These are phyloP conservation scores for Neopestalotiopsis clavispora DNA, from an alignment of 2,329 filamentous ascomycete species.

Conservation along the genomic window DNA sequence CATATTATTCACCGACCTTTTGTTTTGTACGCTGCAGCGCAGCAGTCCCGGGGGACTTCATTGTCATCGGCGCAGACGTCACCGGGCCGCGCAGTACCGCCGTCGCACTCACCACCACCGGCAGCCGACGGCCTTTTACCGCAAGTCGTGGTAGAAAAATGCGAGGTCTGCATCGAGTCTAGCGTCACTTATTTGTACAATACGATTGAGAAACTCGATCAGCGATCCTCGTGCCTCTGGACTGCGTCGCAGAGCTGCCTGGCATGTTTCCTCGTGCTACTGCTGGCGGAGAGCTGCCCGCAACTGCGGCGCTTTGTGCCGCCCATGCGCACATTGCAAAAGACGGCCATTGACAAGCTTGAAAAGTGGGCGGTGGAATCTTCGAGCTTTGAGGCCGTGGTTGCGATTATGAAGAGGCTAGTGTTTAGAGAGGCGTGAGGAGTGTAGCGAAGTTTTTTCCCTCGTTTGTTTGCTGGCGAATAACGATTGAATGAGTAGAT, in stretches of 20 bases:
- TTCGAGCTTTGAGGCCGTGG: conserved; percentile 18
- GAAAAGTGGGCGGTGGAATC: conserved; percentile 13
- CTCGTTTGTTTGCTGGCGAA: not conserved
- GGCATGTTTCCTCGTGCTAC: conserved; percentile 39
- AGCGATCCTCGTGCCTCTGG: conserved; percentile 44
- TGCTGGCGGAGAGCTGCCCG: conserved; percentile 29
- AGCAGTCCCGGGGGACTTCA: conserved; percentile 22
- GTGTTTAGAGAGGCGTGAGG: conserved; percentile 4
- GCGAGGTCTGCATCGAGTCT: conserved; percentile 39
- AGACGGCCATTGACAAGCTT: conserved; percentile 8
- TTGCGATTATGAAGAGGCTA: conserved; percentile 18
- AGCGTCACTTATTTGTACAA: conserved; percentile 41
- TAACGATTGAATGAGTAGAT: not conserved
- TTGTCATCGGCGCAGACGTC: conserved; percentile 12
- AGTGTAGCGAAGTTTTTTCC: not conserved
- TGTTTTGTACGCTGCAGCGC: conserved; percentile 33
- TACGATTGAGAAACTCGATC: conserved; percentile 39
- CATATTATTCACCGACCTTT: conserved; percentile 75
- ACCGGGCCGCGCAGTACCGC: not conserved
- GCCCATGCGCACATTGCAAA: conserved; percentile 3
- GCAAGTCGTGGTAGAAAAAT: conserved; percentile 39
- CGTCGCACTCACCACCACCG: not conserved
- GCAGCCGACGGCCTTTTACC: conserved; percentile 24
- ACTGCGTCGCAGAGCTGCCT: conserved; percentile 40
- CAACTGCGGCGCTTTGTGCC: conserved; percentile 16